These are phyloP conservation scores for Escovopsis sp. DNA, from an alignment of 2,329 filamentous ascomycete genomes.

Conservation along the genomic window DNA sequence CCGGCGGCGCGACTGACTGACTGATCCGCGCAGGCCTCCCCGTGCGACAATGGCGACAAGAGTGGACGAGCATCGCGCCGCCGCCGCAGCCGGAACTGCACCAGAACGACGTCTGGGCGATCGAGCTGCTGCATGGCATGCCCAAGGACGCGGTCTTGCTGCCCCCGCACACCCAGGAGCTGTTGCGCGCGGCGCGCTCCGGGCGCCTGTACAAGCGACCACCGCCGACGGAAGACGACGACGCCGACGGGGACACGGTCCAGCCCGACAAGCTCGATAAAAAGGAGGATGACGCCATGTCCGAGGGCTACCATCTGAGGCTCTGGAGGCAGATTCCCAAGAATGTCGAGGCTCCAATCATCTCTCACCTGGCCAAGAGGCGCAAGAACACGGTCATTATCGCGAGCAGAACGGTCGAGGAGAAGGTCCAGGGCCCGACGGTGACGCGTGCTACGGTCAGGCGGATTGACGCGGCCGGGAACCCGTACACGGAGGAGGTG, in stretches of 20 bases:
- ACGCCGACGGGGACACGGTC: slow-evolving; percentile 32
- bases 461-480: slow-evolving; percentile 62
- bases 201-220: slow-evolving; percentile 62
- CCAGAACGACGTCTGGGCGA: slow-evolving; percentile 53
- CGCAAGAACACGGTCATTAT: slow-evolving; percentile 45
- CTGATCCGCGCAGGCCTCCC: slow-evolving; percentile 52
- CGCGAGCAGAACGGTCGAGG: slow-evolving; percentile 34
- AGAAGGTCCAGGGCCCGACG: slow-evolving; percentile 32
- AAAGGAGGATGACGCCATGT: slow-evolving; percentile 44
- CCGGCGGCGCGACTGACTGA: slow-evolving; percentile 6
- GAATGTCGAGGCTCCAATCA: slow-evolving; percentile 35
- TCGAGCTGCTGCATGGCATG: slow-evolving; percentile 64
- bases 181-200: slow-evolving; percentile 67
- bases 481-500: slow-evolving; percentile 71
- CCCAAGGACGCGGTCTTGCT: slow-evolving; percentile 71
- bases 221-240: slow-evolving; percentile 44
- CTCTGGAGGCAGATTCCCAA: slow-evolving; percentile 48
- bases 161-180: slow-evolving; percentile 63
- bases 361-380: slow-evolving; percentile 44
- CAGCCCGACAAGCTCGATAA: slow-evolving; percentile 39
- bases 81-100: slow-evolving; percentile 47
- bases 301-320: slow-evolving; percentile 38
- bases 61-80: slow-evolving; percentile 52
- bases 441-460: slow-evolving; percentile 69
- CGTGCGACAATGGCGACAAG: slow-evolving; percentile 77